Evolutionary conservation across 805 yeast genomes (phyloP).

Genomic region (Schwanniomyces polymorphus): DNA sequence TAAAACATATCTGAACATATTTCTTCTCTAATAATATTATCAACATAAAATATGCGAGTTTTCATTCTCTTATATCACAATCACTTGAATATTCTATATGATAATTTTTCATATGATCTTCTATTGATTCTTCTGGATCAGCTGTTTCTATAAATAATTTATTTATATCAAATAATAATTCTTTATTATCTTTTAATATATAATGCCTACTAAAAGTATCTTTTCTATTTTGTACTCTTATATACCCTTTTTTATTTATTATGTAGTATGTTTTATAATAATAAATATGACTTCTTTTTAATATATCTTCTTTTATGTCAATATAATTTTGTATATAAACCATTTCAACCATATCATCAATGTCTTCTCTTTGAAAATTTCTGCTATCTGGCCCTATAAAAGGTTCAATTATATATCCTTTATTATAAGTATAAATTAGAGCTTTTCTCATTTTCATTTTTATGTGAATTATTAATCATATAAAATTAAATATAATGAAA

Average conservation of each 20-base stretch:
- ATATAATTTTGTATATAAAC: no score
- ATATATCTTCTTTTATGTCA: not conserved
- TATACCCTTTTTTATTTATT: not conserved
- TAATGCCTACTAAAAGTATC: not conserved
- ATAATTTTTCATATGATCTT: not conserved
- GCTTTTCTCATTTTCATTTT: no score
- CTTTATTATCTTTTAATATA: not conserved
- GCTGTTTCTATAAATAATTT: not conserved
- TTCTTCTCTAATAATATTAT: no score
- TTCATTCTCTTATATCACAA: not conserved
- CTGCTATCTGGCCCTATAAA: no score
- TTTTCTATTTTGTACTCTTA: not conserved
- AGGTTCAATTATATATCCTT: no score
- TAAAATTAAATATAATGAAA: no score
- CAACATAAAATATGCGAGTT: no score
- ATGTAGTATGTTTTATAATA: not conserved
- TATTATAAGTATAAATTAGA: no score
- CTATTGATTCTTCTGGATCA: not conserved
- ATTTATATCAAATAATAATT: not conserved
- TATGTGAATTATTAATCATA: no score
- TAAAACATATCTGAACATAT: no score
- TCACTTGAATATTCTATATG: not conserved
- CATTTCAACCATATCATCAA: no score
- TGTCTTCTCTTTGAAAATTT: no score
- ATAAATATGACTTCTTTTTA: not conserved